These are phyloP conservation scores for Esteya vermicola DNA, from an alignment of 2,329 filamentous ascomycete genomes.

Conservation along the genomic window DNA sequence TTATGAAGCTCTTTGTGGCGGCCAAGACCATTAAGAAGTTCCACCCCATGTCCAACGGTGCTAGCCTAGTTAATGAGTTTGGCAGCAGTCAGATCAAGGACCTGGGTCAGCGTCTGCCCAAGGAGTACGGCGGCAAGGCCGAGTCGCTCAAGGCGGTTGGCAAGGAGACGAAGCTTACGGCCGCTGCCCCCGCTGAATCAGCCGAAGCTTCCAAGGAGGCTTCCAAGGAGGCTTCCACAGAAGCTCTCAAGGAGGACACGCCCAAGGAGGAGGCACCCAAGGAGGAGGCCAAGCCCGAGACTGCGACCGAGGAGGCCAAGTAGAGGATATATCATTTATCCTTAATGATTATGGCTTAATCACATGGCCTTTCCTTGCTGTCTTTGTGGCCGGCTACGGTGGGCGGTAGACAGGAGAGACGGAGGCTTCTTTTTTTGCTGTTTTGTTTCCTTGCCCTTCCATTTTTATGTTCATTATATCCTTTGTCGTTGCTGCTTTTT, in stretches of 20 bases:
- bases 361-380: too few relatives aligned
- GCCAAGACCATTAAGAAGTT: constrained; percentile 66
- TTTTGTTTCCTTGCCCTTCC: background rate
- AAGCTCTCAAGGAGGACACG: background rate
- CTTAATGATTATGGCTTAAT: too few relatives aligned
- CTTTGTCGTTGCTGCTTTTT: constrained; percentile 1
- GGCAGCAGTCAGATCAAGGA: constrained; percentile 32
- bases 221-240: background rate
- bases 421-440: background rate
- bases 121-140: constrained; percentile 66
- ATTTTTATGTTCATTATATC: background rate
- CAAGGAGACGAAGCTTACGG: constrained; percentile 13
- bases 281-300: constrained; percentile 2
- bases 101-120: constrained; percentile 53
- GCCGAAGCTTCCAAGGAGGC: background rate
- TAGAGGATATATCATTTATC: background rate
- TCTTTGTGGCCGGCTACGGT: background rate
- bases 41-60: constrained; percentile 63
- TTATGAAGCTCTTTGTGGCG: constrained; percentile 63
- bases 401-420: background rate
- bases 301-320: background rate
- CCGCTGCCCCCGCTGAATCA: background rate
- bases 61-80: constrained; percentile 47
- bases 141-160: constrained; percentile 13
- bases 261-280: background rate